Evolutionary conservation across 176 grass and related monocot genomes (phyloP).

Genomic region (Thalia dealbata): DNA sequence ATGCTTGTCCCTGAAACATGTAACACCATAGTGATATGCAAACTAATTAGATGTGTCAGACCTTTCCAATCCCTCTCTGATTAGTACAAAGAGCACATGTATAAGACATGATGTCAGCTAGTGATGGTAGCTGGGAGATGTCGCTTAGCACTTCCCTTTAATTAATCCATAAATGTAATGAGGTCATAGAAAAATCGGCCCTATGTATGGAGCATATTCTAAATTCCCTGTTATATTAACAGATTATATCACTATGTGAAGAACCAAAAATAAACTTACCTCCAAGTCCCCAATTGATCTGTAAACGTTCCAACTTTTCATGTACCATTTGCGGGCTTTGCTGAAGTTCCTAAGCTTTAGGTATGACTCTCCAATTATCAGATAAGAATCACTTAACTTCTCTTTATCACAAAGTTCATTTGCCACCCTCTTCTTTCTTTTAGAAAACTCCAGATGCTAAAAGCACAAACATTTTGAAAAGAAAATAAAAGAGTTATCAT

Average conservation of each 20-base stretch:
- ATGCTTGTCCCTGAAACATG: conserved; percentile 79
- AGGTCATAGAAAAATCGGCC: neutral
- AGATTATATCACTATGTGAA: conserved; percentile 1
- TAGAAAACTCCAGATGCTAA: conserved; percentile 72
- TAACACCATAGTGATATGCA: neutral
- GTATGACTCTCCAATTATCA: conserved; percentile 70
- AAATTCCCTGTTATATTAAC: conserved; percentile 1
- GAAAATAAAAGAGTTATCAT: neutral
- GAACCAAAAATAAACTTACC: conserved; percentile 29
- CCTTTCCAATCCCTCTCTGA: neutral
- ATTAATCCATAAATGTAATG: neutral
- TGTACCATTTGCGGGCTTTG: conserved; percentile 88
- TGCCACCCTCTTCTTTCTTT: conserved; percentile 72
- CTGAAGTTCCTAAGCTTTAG: conserved; percentile 78
- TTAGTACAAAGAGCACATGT: conserved; percentile 6
- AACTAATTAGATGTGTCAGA: neutral
- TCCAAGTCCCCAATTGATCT: conserved; percentile 65
- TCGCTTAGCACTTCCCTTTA: neutral
- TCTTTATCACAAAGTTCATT: conserved; percentile 55
- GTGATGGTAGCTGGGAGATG: neutral
- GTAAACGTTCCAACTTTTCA: conserved; percentile 70
- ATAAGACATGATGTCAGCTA: neutral
- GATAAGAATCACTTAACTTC: conserved; percentile 66
- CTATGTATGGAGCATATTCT: neutral
- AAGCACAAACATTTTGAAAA: conserved; percentile 22